phyloP scores from a whole-genome alignment of 2,329 filamentous ascomycete species.

The Talaromyces islandicus region DNA sequence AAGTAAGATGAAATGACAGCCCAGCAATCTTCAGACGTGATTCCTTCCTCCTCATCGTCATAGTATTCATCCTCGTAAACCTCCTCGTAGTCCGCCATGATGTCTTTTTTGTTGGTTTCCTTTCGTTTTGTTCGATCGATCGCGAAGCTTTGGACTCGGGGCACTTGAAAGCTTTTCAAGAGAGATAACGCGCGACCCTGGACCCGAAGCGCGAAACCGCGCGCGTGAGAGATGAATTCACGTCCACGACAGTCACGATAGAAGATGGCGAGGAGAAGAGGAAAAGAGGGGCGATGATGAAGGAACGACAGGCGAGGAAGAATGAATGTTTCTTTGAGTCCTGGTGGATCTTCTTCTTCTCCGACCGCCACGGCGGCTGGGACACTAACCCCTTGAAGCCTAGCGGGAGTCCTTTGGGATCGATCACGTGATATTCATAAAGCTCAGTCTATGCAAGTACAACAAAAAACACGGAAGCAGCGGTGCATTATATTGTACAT shows the following conservation, averaged over 20 bases:
- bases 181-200: neutral
- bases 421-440: conserved; percentile 1
- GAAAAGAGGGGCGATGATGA: conserved; percentile 18
- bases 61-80: conserved; percentile 66
- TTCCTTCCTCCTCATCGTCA: conserved; percentile 62
- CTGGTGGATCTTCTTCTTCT: conserved; percentile 25
- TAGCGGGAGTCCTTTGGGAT: neutral
- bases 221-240: conserved; percentile 1
- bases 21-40: conserved; percentile 98
- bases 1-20: conserved; percentile 96
- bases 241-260: conserved; percentile 16
- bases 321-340: conserved; percentile 12
- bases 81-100: conserved; percentile 53
- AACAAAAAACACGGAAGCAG: neutral
- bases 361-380: conserved; percentile 21
- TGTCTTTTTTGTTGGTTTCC: conserved; percentile 11
- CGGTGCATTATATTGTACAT: conserved; percentile 1
- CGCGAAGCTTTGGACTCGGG: neutral
- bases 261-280: conserved; percentile 16
- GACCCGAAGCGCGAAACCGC: conserved; percentile 9
- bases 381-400: neutral
- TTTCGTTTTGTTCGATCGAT: neutral
- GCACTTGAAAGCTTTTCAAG: neutral
- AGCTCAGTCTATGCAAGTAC: neutral
- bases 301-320: conserved; percentile 5